Evolutionary conservation across 192 early-diverging fungal species (phyloP), one percentile per base, ranked within the genome.

Genomic region (Lobosporangium transversale): DNA sequence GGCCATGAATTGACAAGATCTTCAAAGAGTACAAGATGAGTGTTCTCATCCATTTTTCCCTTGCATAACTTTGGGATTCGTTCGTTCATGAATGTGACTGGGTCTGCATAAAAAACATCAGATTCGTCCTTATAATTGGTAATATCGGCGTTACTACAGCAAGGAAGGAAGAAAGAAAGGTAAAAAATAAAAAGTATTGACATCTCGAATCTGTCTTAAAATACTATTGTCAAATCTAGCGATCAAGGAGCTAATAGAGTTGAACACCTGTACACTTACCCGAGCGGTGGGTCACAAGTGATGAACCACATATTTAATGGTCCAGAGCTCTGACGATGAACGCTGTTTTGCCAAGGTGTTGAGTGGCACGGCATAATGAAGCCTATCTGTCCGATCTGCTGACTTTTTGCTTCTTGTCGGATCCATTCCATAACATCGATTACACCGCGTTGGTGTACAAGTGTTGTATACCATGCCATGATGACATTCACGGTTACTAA

Each of bases 361-460:
- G 96, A 99, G 69, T 99, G 96, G 58, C 97, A 99, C 8, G 97
- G 97, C 94, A 96, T 98, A 35, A 98, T 68, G 60, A 97, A 92
- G 2, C 91, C 84, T 12, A 95, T 80, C 20, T 82, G 79, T 26
- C 65, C 23, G 20, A 73, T 53, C 24, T 58, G 43, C 27, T 42
- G 49, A 42, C 15, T 23, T 37, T 53, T 26, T 12, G 68, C 68
- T 33, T 90, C 78, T 2, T 74, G 52, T 51, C 92, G 83, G 40
- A 99, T 57, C 79, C 89, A 94, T 2, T 62, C 35, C 84, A 95
- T 89, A 9, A 91, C 95, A 67, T 97, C 95, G 3, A 98, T 63
- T 1, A 97, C 95, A 10, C 97, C 97, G 18, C 95, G 86, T 78
- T 99, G 96, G 81, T 99, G 97, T 24, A 94, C 86, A 10, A 84